Evolutionary conservation across 2,329 filamentous ascomycete species (phyloP).

Genomic region (Orbilia quercus): DNA sequence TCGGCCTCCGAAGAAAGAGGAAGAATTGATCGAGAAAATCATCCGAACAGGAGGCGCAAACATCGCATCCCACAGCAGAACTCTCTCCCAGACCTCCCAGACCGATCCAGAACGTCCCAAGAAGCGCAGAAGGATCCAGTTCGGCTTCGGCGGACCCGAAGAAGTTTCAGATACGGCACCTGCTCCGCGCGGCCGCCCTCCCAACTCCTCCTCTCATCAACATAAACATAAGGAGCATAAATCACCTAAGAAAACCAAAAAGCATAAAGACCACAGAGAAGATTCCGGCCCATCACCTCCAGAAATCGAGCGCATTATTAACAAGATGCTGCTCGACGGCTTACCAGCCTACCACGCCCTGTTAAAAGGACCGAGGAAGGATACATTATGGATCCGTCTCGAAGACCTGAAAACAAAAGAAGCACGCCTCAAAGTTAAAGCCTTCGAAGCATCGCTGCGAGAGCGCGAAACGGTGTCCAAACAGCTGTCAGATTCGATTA

Average conservation of each 20-base stretch:
- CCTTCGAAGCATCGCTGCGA: conserved; percentile 20
- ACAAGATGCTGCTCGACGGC: conserved; percentile 44
- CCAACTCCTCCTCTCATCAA: neutral
- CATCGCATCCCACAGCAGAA: conserved; percentile 29
- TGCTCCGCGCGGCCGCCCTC: conserved; percentile 2
- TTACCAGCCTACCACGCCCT: conserved; percentile 40
- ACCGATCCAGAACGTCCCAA: conserved; percentile 31
- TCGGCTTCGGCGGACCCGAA: conserved; percentile 29
- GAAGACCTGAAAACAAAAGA: conserved; percentile 35
- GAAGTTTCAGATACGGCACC: conserved; percentile 5
- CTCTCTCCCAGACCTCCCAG: conserved; percentile 13
- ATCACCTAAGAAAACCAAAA: neutral
- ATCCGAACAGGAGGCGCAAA: conserved; percentile 33
- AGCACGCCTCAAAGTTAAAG: conserved; percentile 27
- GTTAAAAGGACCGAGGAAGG: conserved; percentile 1
- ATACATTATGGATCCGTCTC: conserved; percentile 37
- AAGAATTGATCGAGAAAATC: conserved; percentile 38
- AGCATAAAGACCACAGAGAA: neutral
- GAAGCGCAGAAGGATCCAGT: conserved; percentile 42
- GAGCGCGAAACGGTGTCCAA: conserved; percentile 21
- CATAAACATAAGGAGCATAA: conserved; percentile 4
- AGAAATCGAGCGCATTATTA: conserved; percentile 35
- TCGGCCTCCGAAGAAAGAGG: conserved; percentile 41
- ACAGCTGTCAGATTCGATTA: conserved; percentile 23
- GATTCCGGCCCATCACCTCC: conserved; percentile 2